Evolutionary conservation across 768 basidiomycete genomes (phyloP).

Genomic region (Rossbeevera mucosa): DNA sequence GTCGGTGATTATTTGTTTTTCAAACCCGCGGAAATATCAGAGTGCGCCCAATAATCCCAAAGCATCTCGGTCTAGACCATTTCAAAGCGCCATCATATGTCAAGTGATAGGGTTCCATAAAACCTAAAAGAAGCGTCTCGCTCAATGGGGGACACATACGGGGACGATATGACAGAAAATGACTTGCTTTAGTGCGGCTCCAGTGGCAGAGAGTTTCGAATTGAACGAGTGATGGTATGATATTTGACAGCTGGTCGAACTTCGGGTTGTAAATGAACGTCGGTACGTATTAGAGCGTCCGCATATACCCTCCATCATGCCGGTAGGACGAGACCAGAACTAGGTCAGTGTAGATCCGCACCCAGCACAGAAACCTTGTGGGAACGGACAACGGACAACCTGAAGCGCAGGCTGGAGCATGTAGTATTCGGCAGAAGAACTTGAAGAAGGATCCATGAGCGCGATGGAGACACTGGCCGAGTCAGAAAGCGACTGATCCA

Average conservation of each 20-base stretch:
- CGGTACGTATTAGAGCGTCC: background rate
- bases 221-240: too few relatives aligned
- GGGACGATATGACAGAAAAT: background rate
- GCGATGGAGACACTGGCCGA: conserved; percentile 22
- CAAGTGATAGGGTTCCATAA: background rate
- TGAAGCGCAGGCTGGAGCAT: conserved; percentile 25
- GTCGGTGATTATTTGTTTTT: background rate
- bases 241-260: too few relatives aligned
- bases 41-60: background rate
- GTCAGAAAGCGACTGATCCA: conserved; percentile 14
- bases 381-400: conserved; percentile 26
- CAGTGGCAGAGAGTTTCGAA: background rate
- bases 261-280: too few relatives aligned
- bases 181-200: background rate
- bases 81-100: background rate
- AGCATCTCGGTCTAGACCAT: background rate
- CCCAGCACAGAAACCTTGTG: conserved; percentile 26
- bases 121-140: background rate
- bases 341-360: background rate
- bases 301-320: background rate
- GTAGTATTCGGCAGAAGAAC: conserved; percentile 17
- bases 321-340: background rate
- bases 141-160: background rate
- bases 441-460: conserved; percentile 12
- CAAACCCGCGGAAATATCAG: background rate